Conservation (phyloP, 805 yeast species). For the Ogataea paradorogensis region DNA sequence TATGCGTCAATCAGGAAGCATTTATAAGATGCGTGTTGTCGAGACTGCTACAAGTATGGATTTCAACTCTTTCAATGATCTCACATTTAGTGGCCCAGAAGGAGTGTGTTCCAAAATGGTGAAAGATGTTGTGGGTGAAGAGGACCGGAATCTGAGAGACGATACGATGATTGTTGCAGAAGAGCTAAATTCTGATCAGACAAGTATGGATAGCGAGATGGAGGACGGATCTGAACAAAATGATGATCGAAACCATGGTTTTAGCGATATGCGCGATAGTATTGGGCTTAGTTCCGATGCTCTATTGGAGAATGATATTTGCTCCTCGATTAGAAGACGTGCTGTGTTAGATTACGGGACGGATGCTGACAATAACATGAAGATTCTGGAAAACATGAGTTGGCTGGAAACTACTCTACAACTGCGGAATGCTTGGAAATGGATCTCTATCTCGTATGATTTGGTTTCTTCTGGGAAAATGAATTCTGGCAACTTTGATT, state of each 20-base stretch:
- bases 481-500: constrained; percentile 67
- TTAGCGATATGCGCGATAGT: not conserved
- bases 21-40: constrained; percentile 71
- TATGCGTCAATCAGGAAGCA: constrained; percentile 87
- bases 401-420: constrained; percentile 53
- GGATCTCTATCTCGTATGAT: constrained; percentile 74
- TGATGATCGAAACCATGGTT: not conserved
- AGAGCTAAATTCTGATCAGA: not conserved
- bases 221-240: not conserved
- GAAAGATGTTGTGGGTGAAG: constrained; percentile 26
- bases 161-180: constrained; percentile 25
- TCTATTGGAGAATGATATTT: constrained; percentile 66
- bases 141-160: constrained; percentile 23
- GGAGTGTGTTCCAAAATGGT: constrained; percentile 50
- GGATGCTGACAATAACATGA: constrained; percentile 61
- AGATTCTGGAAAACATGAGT: constrained; percentile 51
- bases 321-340: constrained; percentile 65
- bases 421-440: constrained; percentile 82
- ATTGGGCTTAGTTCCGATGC: constrained; percentile 21
- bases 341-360: constrained; percentile 73
- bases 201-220: not conserved
- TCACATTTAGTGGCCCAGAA: constrained; percentile 56
- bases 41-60: constrained; percentile 62
- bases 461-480: constrained; percentile 63
- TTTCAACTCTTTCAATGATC: constrained; percentile 68